A percentile compares a stretch with the other conserved stretches of the same genome.
Conservation (phyloP, 495 filamentous ascomycete genomes). For the Alectoria sarmentosa region DNA sequence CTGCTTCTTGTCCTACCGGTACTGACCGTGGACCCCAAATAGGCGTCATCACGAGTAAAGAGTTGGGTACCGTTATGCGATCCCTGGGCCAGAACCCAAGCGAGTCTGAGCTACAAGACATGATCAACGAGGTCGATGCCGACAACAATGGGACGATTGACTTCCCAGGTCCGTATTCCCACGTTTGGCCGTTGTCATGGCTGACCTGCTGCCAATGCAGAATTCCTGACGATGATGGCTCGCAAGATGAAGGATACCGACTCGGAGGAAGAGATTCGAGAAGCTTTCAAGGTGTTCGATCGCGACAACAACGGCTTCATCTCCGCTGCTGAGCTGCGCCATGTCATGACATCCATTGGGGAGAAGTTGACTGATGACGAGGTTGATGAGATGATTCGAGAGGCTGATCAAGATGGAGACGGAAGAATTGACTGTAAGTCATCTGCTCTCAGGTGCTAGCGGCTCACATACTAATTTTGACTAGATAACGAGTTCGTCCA, state of each 20-base stretch:
- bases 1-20: background rate
- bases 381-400: constrained; percentile 99
- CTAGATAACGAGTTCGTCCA: constrained; percentile 99
- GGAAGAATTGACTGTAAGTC: constrained; percentile 88
- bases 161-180: constrained; percentile 70
- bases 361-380: constrained; percentile 99
- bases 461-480: constrained; percentile 3
- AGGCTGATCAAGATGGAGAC: constrained; percentile 98
- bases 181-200: background rate
- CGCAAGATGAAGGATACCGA: constrained; percentile 99
- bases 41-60: constrained; percentile 99
- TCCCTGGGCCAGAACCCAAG: constrained; percentile 99
- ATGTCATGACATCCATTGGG: constrained; percentile 99
- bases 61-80: constrained; percentile 98
- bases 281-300: constrained; percentile 95
- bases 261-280: constrained; percentile 97
- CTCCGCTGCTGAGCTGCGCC: constrained; percentile 92
- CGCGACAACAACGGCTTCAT: constrained; percentile 99
- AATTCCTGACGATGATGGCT: constrained; percentile 99
- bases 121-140: constrained; percentile 99
- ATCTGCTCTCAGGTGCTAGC: background rate
- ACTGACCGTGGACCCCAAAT: constrained; percentile 6
- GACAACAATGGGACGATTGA: constrained; percentile 99
- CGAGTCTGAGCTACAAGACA: constrained; percentile 97
- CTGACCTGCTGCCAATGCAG: constrained; percentile 38